Evolutionary conservation across 2,329 filamentous ascomycete species (phyloP), one percentile per base, ranked within the genome.

Genomic region (Neofusicoccum kwambonambiense): DNA sequence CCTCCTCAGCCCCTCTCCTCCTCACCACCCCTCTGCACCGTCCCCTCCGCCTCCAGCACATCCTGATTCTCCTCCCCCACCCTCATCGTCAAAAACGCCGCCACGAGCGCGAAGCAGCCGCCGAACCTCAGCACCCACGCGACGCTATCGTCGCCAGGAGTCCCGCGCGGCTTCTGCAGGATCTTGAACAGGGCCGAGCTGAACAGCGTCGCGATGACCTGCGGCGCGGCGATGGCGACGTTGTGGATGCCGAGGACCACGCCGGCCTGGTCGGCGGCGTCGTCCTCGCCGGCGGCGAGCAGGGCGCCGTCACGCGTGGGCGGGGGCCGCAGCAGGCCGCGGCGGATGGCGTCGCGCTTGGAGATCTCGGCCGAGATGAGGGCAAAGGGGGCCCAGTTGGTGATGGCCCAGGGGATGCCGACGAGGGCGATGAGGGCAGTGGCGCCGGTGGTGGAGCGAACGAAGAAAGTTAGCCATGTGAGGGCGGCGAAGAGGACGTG

Each of bases 161-260:
- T 86, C 4, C 93, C 93, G 68, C 94, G 85, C 0, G 92, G 92
- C 77, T 96, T 97, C 79, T 98, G 93, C 72, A 94, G 85, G 45
- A 89, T 80, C 73, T 87, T 89, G 81, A 98, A 98, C 67, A 98
- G 90, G 66, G 90, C 81, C 73, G 90, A 93, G 66, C 91, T 94
- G 27, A 90, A 87, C 34, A 97, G 80, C 5, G 93, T 97, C 11
- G 94, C 93, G 63, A 97, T 84, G 67, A 97, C 93, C 75, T 98
- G 94, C 1, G 94, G 94, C 4, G 92, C 89, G 0, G 93, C 92
- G 70, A 98, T 91, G 15, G 93, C 90, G 79, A 98, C 94, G 76
- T 98, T 98, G 81, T 98, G 94, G 63, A 98, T 93, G 8, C 94
- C 94, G 2, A 98, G 84, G 50, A 98, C 92, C 45, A 97, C 90